Conservation (phyloP, 108 stramenopile genomes). For the Nitzschia sp. region DNA sequence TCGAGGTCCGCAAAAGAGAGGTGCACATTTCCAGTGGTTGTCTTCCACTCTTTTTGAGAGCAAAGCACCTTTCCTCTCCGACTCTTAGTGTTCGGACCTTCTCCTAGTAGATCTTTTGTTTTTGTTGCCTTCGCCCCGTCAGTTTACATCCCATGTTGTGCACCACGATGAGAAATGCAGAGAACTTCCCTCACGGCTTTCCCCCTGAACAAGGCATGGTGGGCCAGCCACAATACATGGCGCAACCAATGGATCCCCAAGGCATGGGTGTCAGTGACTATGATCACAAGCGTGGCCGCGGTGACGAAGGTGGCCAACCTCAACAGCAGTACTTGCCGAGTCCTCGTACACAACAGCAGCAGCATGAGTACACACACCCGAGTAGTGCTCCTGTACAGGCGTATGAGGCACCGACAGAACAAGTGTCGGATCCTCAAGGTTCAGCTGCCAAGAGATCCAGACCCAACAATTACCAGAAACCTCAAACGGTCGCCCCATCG, state of each 20-base stretch:
- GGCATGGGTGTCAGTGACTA: too few relatives aligned
- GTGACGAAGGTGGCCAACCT: not conserved
- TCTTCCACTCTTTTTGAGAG: too few relatives aligned
- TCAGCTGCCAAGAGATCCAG: slow-evolving; percentile 23
- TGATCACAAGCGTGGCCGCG: slow-evolving; percentile 10
- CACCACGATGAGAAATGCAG: not conserved
- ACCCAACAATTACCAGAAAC: slow-evolving; percentile 27
- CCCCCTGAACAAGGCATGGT: too few relatives aligned
- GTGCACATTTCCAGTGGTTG: too few relatives aligned
- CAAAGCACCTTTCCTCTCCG: too few relatives aligned
- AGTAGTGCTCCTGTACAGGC: slow-evolving; percentile 1
- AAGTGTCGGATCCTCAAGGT: not conserved
- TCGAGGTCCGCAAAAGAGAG: too few relatives aligned
- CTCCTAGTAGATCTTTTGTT: too few relatives aligned
- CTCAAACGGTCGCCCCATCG: slow-evolving; percentile 26
- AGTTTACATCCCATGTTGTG: not conserved
- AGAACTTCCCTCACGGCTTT: not conserved
- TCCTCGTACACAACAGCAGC: slow-evolving; percentile 7
- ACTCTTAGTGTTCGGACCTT: too few relatives aligned
- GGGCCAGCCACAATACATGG: too few relatives aligned
- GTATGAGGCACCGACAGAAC: not conserved
- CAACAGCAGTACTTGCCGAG: not conserved
- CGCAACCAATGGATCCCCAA: too few relatives aligned
- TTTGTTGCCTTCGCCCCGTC: too few relatives aligned
- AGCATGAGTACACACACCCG: slow-evolving; percentile 4